A percentile compares a stretch with the other conserved stretches of the same genome.
Conservation (phyloP, 352 stramenopile genomes). For the Globisporangium emineosum region DNA sequence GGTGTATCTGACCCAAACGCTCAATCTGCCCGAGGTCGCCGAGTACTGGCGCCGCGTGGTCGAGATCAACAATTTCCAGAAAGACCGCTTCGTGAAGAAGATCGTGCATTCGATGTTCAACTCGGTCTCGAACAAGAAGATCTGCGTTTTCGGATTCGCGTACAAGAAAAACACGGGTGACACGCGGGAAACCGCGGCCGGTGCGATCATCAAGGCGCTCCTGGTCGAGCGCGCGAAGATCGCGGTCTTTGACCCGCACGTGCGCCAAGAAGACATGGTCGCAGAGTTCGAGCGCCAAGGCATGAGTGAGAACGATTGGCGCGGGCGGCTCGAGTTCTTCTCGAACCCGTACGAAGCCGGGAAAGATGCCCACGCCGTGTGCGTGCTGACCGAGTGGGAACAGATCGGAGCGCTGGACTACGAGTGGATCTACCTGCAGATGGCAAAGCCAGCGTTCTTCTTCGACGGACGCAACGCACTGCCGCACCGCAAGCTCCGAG, state of each 20-base stretch:
- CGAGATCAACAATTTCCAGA: conserved; percentile 99
- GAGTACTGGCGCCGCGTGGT: conserved; percentile 99
- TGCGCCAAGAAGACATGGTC: conserved; percentile 94
- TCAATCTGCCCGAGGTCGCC: conserved; percentile 97
- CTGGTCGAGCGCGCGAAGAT: conserved; percentile 95
- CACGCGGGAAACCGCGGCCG: conserved; percentile 97
- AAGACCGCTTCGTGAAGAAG: conserved; percentile 97
- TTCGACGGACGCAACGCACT: conserved; percentile 99
- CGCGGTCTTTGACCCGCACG: conserved; percentile 98
- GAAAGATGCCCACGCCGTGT: conserved; percentile 90
- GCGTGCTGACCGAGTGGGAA: conserved; percentile 45
- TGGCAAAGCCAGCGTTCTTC: conserved; percentile 99
- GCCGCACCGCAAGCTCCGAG: conserved; percentile 89
- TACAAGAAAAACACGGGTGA: conserved; percentile 99
- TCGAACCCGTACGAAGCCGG: conserved; percentile 91
- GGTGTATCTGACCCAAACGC: conserved; percentile 98
- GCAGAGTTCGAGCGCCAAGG: conserved; percentile 83
- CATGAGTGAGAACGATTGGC: conserved; percentile 76
- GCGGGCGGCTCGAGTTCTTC: conserved; percentile 26
- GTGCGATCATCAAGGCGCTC: conserved; percentile 96
- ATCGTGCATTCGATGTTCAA: conserved; percentile 99
- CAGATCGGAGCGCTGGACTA: conserved; percentile 98
- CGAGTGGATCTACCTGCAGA: conserved; percentile 92
- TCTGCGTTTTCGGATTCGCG: conserved; percentile 98
- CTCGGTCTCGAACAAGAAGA: conserved; percentile 99